These are phyloP conservation scores for Mycena venus DNA, from an alignment of 768 basidiomycete genomes.

Conservation along the genomic window DNA sequence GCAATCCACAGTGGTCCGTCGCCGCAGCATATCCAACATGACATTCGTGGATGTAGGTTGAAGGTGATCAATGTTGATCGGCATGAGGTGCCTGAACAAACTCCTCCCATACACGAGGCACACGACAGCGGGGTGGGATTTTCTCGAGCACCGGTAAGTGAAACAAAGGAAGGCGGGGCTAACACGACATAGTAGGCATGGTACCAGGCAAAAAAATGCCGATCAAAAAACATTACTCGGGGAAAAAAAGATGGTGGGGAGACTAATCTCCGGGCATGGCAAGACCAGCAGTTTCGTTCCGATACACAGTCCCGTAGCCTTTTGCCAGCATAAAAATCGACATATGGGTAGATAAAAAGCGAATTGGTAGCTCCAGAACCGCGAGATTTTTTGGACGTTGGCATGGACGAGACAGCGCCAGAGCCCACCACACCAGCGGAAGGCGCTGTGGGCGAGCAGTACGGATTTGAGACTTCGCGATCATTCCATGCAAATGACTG, in stretches of 20 bases:
- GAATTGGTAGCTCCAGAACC: neutral
- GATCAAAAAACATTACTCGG: neutral
- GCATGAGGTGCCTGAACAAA: neutral
- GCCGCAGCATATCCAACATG: neutral
- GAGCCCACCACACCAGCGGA: neutral
- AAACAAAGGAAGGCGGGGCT: neutral
- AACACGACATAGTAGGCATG: neutral
- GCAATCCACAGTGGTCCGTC: neutral
- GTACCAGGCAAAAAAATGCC: no score
- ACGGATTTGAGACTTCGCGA: neutral
- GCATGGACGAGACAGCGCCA: neutral
- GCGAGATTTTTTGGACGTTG: neutral
- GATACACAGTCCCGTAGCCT: neutral
- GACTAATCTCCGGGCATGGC: neutral
- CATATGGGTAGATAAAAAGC: neutral
- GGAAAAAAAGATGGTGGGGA: neutral
- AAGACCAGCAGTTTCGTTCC: neutral
- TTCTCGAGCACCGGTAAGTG: no score
- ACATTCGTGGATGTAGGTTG: neutral
- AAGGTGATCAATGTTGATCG: neutral
- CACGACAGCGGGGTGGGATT: neutral
- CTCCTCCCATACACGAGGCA: neutral
- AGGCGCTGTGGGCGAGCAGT: neutral
- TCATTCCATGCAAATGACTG: neutral
- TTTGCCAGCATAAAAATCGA: neutral